These are phyloP conservation scores for Ceriops decandra DNA, from an alignment of 345 rosid species.

Conservation along the genomic window DNA sequence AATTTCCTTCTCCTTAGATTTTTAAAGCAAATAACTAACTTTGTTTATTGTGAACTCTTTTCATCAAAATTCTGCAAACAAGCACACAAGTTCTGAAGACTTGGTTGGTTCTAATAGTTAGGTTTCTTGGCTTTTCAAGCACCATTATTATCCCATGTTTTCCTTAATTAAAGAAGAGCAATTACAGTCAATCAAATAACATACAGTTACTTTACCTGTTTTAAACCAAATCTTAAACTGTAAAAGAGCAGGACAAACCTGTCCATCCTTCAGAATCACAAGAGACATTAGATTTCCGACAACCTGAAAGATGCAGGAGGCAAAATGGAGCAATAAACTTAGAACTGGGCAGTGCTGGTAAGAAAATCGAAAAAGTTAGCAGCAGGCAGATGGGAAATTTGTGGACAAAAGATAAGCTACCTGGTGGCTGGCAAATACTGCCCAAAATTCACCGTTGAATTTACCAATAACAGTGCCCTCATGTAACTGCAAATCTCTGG, in stretches of 20 bases:
- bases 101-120: not conserved
- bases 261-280: conserved; percentile 54
- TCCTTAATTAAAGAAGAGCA: not conserved
- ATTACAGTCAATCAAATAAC: not conserved
- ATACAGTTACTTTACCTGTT: not conserved
- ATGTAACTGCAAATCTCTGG: conserved; percentile 47
- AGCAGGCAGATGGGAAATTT: too few species aligned
- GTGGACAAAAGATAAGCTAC: conserved; percentile 21
- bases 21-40: not conserved
- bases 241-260: conserved; percentile 34
- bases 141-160: too few species aligned
- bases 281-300: conserved; percentile 85
- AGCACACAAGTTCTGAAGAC: not conserved
- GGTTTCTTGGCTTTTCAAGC: not conserved
- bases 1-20: not conserved
- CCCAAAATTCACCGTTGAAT: conserved; percentile 97
- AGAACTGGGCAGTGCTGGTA: conserved; percentile 10
- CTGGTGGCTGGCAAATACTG: conserved; percentile 81
- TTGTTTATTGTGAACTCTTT: not conserved
- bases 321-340: not conserved
- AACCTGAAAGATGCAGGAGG: conserved; percentile 42
- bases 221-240: not conserved
- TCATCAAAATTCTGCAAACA: not conserved
- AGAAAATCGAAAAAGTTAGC: not conserved
- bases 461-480: conserved; percentile 75